Evolutionary conservation across 371 early-diverging fungal genomes (phyloP).

Genomic region (Actinomortierella ambigua): DNA sequence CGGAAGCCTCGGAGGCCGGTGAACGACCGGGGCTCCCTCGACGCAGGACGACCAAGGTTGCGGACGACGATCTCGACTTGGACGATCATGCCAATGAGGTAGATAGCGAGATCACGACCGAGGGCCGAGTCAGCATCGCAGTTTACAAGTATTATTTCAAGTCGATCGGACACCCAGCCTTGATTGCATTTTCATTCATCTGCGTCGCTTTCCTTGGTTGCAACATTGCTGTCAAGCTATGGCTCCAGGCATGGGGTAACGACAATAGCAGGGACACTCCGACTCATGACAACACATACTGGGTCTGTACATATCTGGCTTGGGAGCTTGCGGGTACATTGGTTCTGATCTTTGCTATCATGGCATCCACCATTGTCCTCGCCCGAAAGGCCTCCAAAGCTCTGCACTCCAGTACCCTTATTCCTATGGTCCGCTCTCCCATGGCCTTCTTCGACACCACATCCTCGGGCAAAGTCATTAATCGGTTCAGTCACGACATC

Average conservation of each 20-base stretch:
- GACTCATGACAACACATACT: neutral
- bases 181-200: neutral
- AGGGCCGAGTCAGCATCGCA: constrained; percentile 16
- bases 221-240: neutral
- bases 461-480: constrained; percentile 82
- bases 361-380: neutral
- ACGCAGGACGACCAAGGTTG: neutral
- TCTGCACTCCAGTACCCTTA: constrained; percentile 52
- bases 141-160: constrained; percentile 26
- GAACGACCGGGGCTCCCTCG: neutral
- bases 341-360: neutral
- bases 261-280: neutral
- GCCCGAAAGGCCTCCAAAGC: constrained; percentile 1
- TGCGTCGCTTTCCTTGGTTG: neutral
- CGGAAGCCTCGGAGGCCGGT: neutral
- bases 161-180: constrained; percentile 1
- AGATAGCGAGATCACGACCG: constrained; percentile 7
- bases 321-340: neutral
- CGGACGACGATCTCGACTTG: constrained; percentile 12
- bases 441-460: constrained; percentile 84
- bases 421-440: constrained; percentile 58
- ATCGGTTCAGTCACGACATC: constrained; percentile 81
- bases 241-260: constrained; percentile 2
- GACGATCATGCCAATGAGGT: constrained; percentile 13
- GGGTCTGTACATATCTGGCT: neutral